Evolutionary conservation across 352 stramenopile species (phyloP), one percentile per base, ranked within the genome.

Genomic region (Peronospora farinosa): DNA sequence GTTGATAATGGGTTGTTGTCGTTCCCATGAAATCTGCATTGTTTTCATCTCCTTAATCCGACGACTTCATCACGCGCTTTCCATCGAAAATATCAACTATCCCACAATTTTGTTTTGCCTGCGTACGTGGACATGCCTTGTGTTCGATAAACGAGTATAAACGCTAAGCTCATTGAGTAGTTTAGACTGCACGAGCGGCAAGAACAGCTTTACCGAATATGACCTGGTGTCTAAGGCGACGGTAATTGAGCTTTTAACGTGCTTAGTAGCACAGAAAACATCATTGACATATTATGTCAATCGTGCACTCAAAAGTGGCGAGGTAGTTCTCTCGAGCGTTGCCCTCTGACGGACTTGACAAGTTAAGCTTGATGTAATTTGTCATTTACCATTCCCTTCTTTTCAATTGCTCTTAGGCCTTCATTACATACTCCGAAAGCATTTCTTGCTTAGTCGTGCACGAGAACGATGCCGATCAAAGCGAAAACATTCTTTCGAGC

Each of bases 11-110:
- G 80, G 78, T 37, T 87, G 78, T 7, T 78, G 73, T 13, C 77
- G 66, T 51, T 92, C 78, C 78, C 81, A 92, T n/a, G 90, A 75
- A 41, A 90, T 64, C 9, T 71, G 72, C 71, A 88, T 88, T 1
- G 70, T 67, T 45, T 88, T 88, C 17, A 92, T 57, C 55, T 92
- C 78, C 35, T 84, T 80, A 36, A 88, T 77, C 7, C 78, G 74
- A 6, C 74, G 65, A 85, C 54, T 82, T 82, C 52, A 84, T 69
- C n/a, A 87, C 46, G 1, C 74, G 74, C 43, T 84, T 84, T 2
- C 88, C 69, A 37, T 92, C 79, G 2, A 82, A 52, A 15, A 84
- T 65, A 44, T 90, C 65, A 30, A 90, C 78, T 52, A 86, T 78
- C 21, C 90, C 77, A 5, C 71, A 73, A 5, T 69, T 47, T 16